Conservation (phyloP, 2,329 filamentous ascomycete genomes). For the Ceratocystis lukuohia region DNA sequence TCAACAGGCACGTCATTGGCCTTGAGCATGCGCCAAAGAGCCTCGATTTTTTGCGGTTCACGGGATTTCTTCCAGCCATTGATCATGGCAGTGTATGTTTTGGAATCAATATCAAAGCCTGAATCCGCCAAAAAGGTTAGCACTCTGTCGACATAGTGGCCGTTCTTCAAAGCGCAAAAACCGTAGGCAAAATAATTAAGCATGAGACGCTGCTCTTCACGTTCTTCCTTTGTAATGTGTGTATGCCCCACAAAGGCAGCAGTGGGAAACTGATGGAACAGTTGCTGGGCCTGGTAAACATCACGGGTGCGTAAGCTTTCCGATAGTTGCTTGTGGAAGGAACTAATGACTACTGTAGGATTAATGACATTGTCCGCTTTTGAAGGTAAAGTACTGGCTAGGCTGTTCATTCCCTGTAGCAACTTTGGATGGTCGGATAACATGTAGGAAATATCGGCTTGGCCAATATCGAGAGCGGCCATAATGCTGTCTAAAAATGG, state of each 20-base stretch:
- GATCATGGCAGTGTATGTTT: conserved; percentile 62
- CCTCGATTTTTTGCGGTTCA: conserved; percentile 46
- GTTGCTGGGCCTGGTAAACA: conserved; percentile 4
- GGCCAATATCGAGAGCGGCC: conserved; percentile 1
- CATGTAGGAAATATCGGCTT: neutral
- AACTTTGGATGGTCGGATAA: conserved; percentile 5
- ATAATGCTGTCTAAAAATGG: conserved; percentile 17
- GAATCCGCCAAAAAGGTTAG: conserved; percentile 33
- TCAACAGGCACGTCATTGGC: conserved; percentile 48
- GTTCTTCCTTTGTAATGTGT: neutral
- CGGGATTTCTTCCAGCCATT: conserved; percentile 50
- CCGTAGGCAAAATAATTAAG: conserved; percentile 32
- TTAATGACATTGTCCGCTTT: neutral
- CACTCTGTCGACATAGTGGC: conserved; percentile 21
- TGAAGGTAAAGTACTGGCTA: too few relatives aligned
- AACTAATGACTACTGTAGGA: neutral
- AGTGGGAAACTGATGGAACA: conserved; percentile 15
- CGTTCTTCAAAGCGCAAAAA: conserved; percentile 28
- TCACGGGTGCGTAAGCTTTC: conserved; percentile 8
- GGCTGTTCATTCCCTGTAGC: neutral
- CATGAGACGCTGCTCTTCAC: conserved; percentile 23
- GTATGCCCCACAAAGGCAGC: neutral
- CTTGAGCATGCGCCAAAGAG: conserved; percentile 53
- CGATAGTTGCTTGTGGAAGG: conserved; percentile 17
- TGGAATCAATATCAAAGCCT: conserved; percentile 39